phyloP scores from a whole-genome alignment of 2,329 filamentous ascomycete species.

The Fusarium poae region DNA sequence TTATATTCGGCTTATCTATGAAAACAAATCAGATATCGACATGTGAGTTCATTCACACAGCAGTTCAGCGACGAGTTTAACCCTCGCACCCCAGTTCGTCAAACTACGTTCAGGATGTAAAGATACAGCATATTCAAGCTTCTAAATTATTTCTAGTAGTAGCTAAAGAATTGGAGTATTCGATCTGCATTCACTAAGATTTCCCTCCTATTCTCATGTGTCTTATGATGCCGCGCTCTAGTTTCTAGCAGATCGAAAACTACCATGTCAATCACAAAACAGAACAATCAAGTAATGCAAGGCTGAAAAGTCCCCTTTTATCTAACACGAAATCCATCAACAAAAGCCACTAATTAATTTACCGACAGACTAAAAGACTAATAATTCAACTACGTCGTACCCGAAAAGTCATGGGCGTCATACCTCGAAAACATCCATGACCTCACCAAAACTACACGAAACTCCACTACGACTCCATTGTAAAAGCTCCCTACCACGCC shows the following conservation, averaged over 20 bases:
- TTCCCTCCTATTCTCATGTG: no score
- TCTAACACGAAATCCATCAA: background rate
- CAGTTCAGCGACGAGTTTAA: no score
- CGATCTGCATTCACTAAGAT: no score
- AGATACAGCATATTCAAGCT: no score
- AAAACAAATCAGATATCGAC: no score
- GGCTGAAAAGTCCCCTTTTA: background rate
- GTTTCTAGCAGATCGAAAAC: background rate
- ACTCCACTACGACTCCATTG: conserved; percentile 5
- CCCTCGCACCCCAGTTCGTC: no score
- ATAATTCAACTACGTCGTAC: background rate
- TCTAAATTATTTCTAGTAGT: no score
- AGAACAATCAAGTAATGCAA: background rate
- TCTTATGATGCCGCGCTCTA: no score
- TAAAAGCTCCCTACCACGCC: background rate
- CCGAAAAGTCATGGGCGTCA: conserved; percentile 3
- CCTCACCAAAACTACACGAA: conserved; percentile 2
- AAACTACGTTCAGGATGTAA: no score
- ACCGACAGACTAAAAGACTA: background rate
- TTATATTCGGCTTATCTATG: no score
- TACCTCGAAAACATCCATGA: background rate
- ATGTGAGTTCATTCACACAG: no score
- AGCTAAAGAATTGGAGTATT: no score
- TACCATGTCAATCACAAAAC: background rate
- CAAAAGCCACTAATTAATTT: background rate